Base-by-base conservation (phyloP, 495 filamentous ascomycete species). In the Aspergillus conjunctus region DNA sequence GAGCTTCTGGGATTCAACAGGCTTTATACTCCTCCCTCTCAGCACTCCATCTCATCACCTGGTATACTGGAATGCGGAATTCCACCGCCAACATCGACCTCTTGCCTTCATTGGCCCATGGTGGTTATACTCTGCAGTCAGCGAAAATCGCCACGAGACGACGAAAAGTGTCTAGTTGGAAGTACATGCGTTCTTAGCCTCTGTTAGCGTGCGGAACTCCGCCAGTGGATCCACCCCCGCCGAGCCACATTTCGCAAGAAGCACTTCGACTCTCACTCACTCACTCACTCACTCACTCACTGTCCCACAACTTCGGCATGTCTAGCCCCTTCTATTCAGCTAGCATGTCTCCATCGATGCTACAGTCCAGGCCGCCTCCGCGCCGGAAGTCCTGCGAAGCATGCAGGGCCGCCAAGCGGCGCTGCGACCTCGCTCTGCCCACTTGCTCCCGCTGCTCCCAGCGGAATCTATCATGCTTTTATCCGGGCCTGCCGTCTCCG, bases 401-500 rank as follows among this genome's bases (percentile, higher is more conserved):
- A n/a, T 85, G 83, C 68, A 81, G 79, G 65, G 75, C 73, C 54
- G 77, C 77, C 9, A 85, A 84, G 61, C 70, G 82, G 14, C 77
- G 79, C 15, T 85, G 83, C 61, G 80, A 83, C 50, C 69, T 80
- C 3, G 72, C 69, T 7, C 70, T 70, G 22, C 83, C 81, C 11
- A 65, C 69, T 20, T 85, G 83, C 54, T 71, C 71, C 12, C 76
- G 83, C 37, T 85, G 83, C 64, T 52, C 65, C 7, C 71, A 72
- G 56, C 68, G 77, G 51, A 67, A 69, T 34, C 20, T 81, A 11
- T 51, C 64, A 2, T 85, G 83, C 69, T 51, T 65, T 17, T 85
- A 85, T 61, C 74, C 74, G 7, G 64, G 68, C 48, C 65, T 34
- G 14, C 58, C 37, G 11, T 53, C 50, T 8, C 51, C 46, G 11